These are phyloP conservation scores for Colletotrichum plurivorum DNA, from an alignment of 2,329 filamentous ascomycete genomes.

Conservation along the genomic window DNA sequence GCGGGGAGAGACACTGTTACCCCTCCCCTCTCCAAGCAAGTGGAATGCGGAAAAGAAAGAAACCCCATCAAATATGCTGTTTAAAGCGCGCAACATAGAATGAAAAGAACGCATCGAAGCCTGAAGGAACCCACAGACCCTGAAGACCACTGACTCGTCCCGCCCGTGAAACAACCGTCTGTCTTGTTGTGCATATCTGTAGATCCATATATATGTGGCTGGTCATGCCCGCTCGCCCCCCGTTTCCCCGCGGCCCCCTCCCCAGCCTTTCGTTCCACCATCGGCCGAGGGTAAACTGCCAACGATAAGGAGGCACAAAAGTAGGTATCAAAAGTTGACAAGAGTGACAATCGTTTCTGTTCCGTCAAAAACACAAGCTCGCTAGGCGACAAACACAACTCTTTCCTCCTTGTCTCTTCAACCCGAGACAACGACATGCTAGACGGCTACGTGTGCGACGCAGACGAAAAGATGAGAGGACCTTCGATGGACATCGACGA, in stretches of 20 bases:
- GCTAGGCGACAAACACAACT: neutral
- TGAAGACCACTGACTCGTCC: conserved; percentile 28
- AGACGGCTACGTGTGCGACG: conserved; percentile 7
- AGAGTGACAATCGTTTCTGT: neutral
- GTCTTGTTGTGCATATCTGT: conserved; percentile 77
- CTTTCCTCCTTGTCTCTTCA: too few relatives aligned
- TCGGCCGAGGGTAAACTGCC: conserved; percentile 3
- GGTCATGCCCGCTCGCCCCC: conserved; percentile 75
- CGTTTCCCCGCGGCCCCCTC: conserved; percentile 45
- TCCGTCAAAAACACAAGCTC: neutral
- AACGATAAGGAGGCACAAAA: conserved; percentile 3
- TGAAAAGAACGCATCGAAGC: conserved; percentile 5
- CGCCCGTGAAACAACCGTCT: conserved; percentile 61
- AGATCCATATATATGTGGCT: conserved; percentile 75
- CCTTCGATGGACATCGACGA: conserved; percentile 35
- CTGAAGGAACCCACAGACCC: conserved; percentile 5
- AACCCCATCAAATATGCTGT: conserved; percentile 22
- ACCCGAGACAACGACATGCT: neutral
- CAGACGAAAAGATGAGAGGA: conserved; percentile 8
- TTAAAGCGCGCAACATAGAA: conserved; percentile 34
- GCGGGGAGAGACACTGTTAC: neutral
- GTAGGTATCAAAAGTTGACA: neutral
- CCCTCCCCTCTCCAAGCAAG: conserved; percentile 5
- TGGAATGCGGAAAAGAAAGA: neutral
- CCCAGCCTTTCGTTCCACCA: conserved; percentile 48